These are phyloP conservation scores for Myxozyma monticola DNA, from an alignment of 805 yeast genomes.

Conservation along the genomic window DNA sequence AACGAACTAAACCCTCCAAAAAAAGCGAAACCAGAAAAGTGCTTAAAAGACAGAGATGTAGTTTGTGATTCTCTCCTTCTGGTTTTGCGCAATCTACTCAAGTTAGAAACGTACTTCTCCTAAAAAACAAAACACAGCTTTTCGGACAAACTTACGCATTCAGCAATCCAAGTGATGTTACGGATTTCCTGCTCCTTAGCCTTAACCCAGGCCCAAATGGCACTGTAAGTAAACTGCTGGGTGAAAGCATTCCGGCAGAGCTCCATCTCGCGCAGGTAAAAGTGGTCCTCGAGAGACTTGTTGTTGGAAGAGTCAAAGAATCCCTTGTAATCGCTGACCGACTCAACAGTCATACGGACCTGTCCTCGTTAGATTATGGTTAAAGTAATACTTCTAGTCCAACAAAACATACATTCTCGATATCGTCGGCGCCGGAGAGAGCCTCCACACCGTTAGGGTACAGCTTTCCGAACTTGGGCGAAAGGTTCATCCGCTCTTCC, in stretches of 20 bases:
- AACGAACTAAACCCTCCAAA: too few species aligned
- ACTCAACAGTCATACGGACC: conserved; percentile 36
- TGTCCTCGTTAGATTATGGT: not conserved
- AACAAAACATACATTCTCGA: conserved; percentile 67
- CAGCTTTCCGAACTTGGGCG: conserved; percentile 82
- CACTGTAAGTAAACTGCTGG: conserved; percentile 78
- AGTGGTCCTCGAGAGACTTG: conserved; percentile 87
- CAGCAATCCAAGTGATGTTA: conserved; percentile 99
- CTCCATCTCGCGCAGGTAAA: conserved; percentile 89
- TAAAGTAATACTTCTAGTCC: not conserved
- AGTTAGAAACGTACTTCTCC: not conserved
- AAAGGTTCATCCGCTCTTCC: conserved; percentile 66
- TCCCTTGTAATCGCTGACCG: conserved; percentile 37
- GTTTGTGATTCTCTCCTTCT: conserved; percentile 87
- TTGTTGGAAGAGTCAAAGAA: conserved; percentile 47
- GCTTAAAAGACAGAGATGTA: conserved; percentile 79
- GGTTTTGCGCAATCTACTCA: conserved; percentile 84
- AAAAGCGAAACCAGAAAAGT: not conserved
- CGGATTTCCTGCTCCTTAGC: conserved; percentile 95
- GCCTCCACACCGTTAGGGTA: conserved; percentile 67
- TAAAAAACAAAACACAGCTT: not conserved
- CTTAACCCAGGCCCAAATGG: conserved; percentile 96
- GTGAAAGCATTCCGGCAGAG: conserved; percentile 90
- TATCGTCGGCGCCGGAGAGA: conserved; percentile 76
- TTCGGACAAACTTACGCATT: conserved; percentile 52